Evolutionary conservation across 106 monocot species (phyloP).

Genomic region (Posidonia australis): DNA sequence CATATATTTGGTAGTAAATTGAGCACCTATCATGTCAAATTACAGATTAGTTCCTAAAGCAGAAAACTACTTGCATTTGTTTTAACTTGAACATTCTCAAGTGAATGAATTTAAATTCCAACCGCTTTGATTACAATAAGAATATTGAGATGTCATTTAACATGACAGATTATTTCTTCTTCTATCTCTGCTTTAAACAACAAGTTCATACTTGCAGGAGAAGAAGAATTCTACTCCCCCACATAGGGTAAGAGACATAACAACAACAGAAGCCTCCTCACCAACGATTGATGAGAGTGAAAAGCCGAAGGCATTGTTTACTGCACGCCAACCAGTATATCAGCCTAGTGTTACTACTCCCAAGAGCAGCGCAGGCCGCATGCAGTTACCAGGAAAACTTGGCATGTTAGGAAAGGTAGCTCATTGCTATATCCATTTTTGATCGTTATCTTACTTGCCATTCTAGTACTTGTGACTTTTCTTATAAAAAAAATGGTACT

Average conservation of each 20-base stretch:
- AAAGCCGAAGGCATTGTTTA: neutral
- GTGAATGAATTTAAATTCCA: too few species aligned
- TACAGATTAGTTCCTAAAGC: too few species aligned
- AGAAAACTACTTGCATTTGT: too few species aligned
- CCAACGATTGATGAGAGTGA: neutral
- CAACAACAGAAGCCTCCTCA: conserved; percentile 9
- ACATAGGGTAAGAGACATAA: conserved; percentile 26
- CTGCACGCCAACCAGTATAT: neutral
- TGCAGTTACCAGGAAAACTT: conserved; percentile 11
- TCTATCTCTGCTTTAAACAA: too few species aligned
- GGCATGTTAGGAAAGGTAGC: conserved; percentile 9
- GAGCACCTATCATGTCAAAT: too few species aligned
- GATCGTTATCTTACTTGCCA: conserved; percentile 22
- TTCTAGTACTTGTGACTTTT: conserved; percentile 23
- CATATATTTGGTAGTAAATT: too few species aligned
- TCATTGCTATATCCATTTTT: conserved; percentile 16
- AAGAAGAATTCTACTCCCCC: conserved; percentile 30
- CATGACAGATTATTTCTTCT: too few species aligned
- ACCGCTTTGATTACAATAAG: too few species aligned
- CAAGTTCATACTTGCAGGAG: conserved; percentile 24
- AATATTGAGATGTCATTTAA: too few species aligned
- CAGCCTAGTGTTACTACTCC: neutral
- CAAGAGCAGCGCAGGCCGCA: conserved; percentile 4
- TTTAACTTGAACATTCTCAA: too few species aligned
- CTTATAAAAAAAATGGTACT: too few species aligned